These are phyloP conservation scores for Suillus occidentalis DNA, from an alignment of 768 basidiomycete species.

Conservation along the genomic window DNA sequence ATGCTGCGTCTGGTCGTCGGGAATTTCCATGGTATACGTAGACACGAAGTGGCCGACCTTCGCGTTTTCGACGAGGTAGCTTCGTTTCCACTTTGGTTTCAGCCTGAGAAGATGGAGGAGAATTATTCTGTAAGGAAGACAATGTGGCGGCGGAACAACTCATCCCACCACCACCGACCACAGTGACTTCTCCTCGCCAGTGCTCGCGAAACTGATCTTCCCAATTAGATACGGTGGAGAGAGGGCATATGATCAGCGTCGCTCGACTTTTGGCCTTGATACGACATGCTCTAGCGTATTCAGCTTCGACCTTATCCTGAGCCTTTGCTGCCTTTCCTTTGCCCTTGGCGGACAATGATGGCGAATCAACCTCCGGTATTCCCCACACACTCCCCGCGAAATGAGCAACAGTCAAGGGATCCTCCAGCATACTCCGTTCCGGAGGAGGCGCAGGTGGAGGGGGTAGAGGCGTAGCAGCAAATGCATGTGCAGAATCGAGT, in stretches of 20 bases:
- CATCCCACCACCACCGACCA: slow-evolving; percentile 74
- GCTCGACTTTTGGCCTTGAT: slow-evolving; percentile 85
- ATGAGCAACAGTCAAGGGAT: slow-evolving; percentile 48
- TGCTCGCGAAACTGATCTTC: slow-evolving; percentile 98
- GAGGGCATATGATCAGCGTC: slow-evolving; percentile 94
- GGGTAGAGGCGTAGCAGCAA: slow-evolving; percentile 58
- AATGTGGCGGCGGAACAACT: slow-evolving; percentile 28
- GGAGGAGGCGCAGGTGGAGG: slow-evolving; percentile 42
- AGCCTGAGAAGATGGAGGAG: slow-evolving; percentile 33
- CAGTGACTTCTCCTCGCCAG: slow-evolving; percentile 85
- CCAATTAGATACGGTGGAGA: slow-evolving; percentile 98
- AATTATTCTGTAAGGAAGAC: slow-evolving; percentile 36
- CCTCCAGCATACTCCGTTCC: slow-evolving; percentile 30
- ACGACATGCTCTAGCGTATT: slow-evolving; percentile 66
- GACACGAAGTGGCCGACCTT: slow-evolving; percentile 66
- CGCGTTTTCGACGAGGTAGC: slow-evolving; percentile 36
- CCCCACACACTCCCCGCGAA: slow-evolving; percentile 83
- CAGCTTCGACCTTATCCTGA: slow-evolving; percentile 72
- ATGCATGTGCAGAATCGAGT: slow-evolving; percentile 62
- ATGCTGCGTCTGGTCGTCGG: slow-evolving; percentile 81
- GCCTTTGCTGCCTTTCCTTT: slow-evolving; percentile 66
- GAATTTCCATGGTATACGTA: slow-evolving; percentile 96
- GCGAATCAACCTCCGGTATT: slow-evolving; percentile 59
- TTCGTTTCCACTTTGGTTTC: slow-evolving; percentile 26
- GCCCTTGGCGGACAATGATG: slow-evolving; percentile 44